Percentiles rank a stretch among this genome's conserved stretches.
These are phyloP conservation scores for Racocetra persica DNA, from an alignment of 371 early-diverging fungal species.

Conservation along the genomic window DNA sequence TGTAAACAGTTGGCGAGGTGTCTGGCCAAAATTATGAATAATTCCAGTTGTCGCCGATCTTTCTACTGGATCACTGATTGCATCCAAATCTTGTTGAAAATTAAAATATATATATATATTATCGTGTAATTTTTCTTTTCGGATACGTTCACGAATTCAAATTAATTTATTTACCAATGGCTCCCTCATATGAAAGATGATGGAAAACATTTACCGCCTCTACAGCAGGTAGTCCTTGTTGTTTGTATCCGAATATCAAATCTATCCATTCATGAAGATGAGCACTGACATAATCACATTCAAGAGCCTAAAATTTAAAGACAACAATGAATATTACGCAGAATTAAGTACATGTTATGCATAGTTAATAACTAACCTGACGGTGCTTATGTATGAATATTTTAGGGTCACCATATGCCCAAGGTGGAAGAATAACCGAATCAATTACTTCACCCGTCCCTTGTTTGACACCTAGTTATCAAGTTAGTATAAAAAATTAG, in stretches of 20 bases:
- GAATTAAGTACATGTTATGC: background rate
- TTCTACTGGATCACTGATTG: conserved; percentile 87
- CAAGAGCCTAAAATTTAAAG: conserved; percentile 69
- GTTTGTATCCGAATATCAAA: conserved; percentile 90
- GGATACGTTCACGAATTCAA: background rate
- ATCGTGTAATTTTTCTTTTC: background rate
- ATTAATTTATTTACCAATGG: conserved; percentile 61
- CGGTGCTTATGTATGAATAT: conserved; percentile 90
- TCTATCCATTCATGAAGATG: conserved; percentile 92
- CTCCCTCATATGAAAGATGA: conserved; percentile 91
- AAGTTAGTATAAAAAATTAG: conserved; percentile 2
- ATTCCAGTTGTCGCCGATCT: conserved; percentile 90
- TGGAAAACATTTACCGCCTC: conserved; percentile 90
- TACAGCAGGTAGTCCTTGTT: conserved; percentile 82
- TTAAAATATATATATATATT: background rate
- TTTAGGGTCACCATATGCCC: conserved; percentile 86
- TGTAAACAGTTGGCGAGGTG: conserved; percentile 84
- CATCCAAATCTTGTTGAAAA: conserved; percentile 68
- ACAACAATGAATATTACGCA: background rate
- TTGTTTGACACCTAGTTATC: conserved; percentile 62
- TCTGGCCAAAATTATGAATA: conserved; percentile 97
- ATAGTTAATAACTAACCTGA: conserved; percentile 53
- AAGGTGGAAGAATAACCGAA: conserved; percentile 81
- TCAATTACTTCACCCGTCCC: conserved; percentile 78
- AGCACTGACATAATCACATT: conserved; percentile 87